Conservation (phyloP, 2,329 filamentous ascomycete genomes). For the Parasarocladium wereldwijsianum region DNA sequence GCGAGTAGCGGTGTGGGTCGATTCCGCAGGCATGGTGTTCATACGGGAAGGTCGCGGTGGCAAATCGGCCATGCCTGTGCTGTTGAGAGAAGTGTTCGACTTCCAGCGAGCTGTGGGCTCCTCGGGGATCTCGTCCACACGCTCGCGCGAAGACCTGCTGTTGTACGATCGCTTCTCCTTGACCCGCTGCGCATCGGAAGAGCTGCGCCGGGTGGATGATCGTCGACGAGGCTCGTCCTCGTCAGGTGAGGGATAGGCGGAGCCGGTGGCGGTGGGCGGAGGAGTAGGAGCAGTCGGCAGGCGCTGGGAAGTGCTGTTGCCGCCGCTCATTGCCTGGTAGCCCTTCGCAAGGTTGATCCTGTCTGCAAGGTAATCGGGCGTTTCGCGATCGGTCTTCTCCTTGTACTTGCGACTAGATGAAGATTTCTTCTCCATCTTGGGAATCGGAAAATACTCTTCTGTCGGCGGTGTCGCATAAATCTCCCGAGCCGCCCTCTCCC, state of each 20-base stretch:
- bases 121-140: constrained; percentile 15
- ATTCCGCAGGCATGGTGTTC: constrained; percentile 20
- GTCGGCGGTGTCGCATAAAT: constrained; percentile 9
- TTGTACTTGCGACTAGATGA: constrained; percentile 11
- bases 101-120: no score
- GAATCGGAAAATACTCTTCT: constrained; percentile 12
- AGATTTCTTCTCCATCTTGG: constrained; percentile 22
- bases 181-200: constrained; percentile 12
- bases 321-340: no score
- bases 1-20: constrained; percentile 7
- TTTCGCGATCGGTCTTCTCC: no score
- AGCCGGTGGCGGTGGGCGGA: constrained; percentile 9
- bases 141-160: constrained; percentile 17
- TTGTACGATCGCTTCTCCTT: constrained; percentile 15
- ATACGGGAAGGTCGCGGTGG: constrained; percentile 20
- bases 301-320: no score
- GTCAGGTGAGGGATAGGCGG: constrained; percentile 15
- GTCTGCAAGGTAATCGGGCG: no score
- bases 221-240: constrained; percentile 19
- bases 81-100: no score
- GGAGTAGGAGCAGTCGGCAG: neutral
- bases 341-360: no score
- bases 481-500: constrained; percentile 18
- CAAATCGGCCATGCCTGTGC: constrained; percentile 13
- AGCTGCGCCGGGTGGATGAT: constrained; percentile 18